Evolutionary conservation across 2,329 filamentous ascomycete species (phyloP).

Genomic region (Clonostachys rosea): DNA sequence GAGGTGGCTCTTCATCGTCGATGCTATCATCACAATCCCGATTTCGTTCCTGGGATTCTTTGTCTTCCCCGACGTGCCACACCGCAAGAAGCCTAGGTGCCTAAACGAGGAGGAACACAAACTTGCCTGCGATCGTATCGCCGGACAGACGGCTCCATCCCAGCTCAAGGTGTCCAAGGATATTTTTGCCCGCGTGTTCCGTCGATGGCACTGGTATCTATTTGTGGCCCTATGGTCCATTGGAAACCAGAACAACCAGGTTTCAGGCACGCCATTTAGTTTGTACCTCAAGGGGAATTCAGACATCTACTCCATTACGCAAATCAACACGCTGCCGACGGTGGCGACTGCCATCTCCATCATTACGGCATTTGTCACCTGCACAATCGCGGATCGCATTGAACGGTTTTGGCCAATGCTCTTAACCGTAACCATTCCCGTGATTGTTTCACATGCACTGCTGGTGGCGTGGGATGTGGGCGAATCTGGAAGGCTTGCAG

Average conservation of each 20-base stretch:
- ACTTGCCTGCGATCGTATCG: slow-evolving; percentile 12
- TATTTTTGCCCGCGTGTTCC: slow-evolving; percentile 1
- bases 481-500: slow-evolving; percentile 25
- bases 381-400: slow-evolving; percentile 22
- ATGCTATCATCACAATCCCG: slow-evolving; percentile 24
- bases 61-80: slow-evolving; percentile 21
- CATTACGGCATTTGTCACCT: slow-evolving; percentile 22
- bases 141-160: slow-evolving; percentile 7
- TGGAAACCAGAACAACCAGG: slow-evolving; percentile 28
- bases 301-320: slow-evolving; percentile 26
- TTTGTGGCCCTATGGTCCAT: slow-evolving; percentile 10
- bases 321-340: slow-evolving; percentile 34
- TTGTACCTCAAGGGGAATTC: slow-evolving; percentile 32
- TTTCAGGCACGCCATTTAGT: slow-evolving; percentile 26
- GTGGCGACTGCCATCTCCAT: slow-evolving; percentile 29
- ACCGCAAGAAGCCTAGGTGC: slow-evolving; percentile 8
- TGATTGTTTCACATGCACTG: slow-evolving; percentile 22
- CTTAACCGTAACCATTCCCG: slow-evolving; percentile 20
- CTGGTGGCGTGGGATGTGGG: slow-evolving; percentile 29
- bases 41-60: slow-evolving; percentile 19
- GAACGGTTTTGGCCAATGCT: slow-evolving; percentile 26
- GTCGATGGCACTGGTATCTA: neutral
- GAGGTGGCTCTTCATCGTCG: slow-evolving; percentile 42
- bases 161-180: neutral
- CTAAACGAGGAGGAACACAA: slow-evolving; percentile 4